Evolutionary conservation across 805 yeast genomes (phyloP), one percentile per base, ranked within the genome.

Genomic region (Candida sakaeoensis): DNA sequence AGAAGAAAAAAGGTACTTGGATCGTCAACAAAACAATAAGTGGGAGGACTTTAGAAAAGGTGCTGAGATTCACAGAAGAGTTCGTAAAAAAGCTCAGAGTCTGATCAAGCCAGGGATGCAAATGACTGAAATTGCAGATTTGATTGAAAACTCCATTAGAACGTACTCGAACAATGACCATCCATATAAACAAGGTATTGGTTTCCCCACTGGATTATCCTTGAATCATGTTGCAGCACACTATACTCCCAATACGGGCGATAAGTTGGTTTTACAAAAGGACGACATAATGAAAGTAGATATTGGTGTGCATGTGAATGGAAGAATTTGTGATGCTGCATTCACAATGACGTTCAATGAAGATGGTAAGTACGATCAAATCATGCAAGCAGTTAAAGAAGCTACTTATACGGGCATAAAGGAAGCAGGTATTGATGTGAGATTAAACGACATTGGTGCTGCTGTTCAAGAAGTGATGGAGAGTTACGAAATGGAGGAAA

Each of bases 391-490:
- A 2, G 99, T 93, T 17, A 78, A 74, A 50, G 97, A 78, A 33
- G 97, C 99, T 36, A 93, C 99, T 4, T 79, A 91, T 58, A 85
- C 98, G 2, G 99, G 99, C 53, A 75, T 93, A 45, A 76, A 77
- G 43, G 95, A 85, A 50, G 89, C 97, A 1, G 99, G 99, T 39
- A 90, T 93, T 46, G 99, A 93, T 60, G 99, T 89, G 25, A 78
- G 99, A 52, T 65, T 93, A 52, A 84, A 95, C 34, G 99, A 93
- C 57, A 85, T 93, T 49, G 99, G 99, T 41, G 98, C 84, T 45
- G 93, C 95, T 4, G 80, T 93, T 44, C 96, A 93, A 63, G 99
- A 93, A 57, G 93, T 85, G 33, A 93, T 93, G 99, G 98, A 93
- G 65, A 81, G 93, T 28, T 85, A 90, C 62, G 99, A 93, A 63